phyloP scores from a whole-genome alignment of 495 filamentous ascomycete genomes.

The Neurospora sp. region DNA sequence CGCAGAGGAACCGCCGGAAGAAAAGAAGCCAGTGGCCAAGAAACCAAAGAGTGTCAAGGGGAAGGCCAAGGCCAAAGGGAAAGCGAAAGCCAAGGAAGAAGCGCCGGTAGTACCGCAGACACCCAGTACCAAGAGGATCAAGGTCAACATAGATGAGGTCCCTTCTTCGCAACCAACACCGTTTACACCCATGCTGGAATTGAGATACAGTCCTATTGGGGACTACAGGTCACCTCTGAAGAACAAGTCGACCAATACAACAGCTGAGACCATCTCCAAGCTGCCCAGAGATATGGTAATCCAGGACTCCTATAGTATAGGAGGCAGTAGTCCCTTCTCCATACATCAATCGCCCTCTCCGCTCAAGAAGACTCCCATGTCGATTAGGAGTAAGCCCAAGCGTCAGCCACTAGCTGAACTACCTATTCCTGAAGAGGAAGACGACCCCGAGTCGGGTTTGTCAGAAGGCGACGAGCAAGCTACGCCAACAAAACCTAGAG shows the following conservation, averaged over 20 bases:
- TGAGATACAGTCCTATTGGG: constrained; percentile 12
- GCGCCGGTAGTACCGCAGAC: constrained; percentile 18
- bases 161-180: constrained; percentile 30
- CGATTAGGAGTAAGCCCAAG: constrained; percentile 2
- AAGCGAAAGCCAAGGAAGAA: not conserved
- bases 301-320: constrained; percentile 30
- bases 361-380: constrained; percentile 1
- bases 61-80: not conserved
- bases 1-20: not conserved
- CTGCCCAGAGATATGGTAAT: constrained; percentile 23
- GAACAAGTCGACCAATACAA: constrained; percentile 28
- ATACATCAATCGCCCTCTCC: constrained; percentile 3
- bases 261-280: constrained; percentile 16
- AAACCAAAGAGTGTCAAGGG: not conserved
- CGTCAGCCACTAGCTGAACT: constrained; percentile 20
- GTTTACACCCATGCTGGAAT: constrained; percentile 24
- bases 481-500: constrained; percentile 2
- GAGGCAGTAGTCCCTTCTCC: constrained; percentile 13
- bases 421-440: constrained; percentile 3
- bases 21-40: not conserved
- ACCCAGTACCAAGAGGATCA: constrained; percentile 23
- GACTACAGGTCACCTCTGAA: constrained; percentile 24
- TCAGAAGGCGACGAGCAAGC: not conserved
- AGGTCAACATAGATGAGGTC: constrained; percentile 24
- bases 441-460: not conserved